Base-by-base conservation (phyloP, 2,329 filamentous ascomycete species). In the Monosporascus cannonballus region DNA sequence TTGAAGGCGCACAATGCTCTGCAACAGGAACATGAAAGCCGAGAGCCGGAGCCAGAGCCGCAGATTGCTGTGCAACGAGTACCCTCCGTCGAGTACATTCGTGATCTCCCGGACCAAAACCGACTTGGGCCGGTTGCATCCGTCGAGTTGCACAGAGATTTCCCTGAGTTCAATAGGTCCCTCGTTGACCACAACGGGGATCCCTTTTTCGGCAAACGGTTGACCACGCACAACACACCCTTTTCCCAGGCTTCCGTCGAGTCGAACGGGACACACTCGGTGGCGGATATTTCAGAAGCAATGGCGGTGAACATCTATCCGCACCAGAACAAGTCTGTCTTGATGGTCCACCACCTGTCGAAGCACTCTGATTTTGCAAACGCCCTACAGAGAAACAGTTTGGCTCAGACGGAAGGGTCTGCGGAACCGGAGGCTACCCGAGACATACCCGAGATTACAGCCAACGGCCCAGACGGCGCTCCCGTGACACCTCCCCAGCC, bases 261-360 rank as follows among this genome's bases (percentile, higher is more conserved):
- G 51, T 83, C 81, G n/a, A 79, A 73, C 38, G 78, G 74, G 36
- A 84, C 83, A 50, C 67, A 68, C n/a, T 83, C 79, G 3, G 73
- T 75, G 45, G 74, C 76, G 3, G 83, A 84, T 58, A 77, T 86
- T 41, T 83, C 82, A 1, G 82, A 86, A 68, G 83, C 83, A 36
- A 69, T 79, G 63, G 81, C 80, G 39, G 76, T 86, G 51, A 82
- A 76, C 55, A 81, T 86, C 60, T 84, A 79, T 58, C 76, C 79
- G 20, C 83, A 86, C 57, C 81, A 86, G 60, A 86, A 85, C 59
- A 83, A 77, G 47, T 86, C 83, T 4, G 69, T 86, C 11, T 65
- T 85, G 42, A 75, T 86, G 67, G 78, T 86, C 30, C 71, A 84
- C 57, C 78, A 84, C 61, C 76, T 76, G 9, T 72, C 70, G 42